A percentile compares a stretch with the other conserved stretches of the same genome.
phyloP scores from a whole-genome alignment of 208 protist genomes.

The Trypanosoma scelopori region DNA sequence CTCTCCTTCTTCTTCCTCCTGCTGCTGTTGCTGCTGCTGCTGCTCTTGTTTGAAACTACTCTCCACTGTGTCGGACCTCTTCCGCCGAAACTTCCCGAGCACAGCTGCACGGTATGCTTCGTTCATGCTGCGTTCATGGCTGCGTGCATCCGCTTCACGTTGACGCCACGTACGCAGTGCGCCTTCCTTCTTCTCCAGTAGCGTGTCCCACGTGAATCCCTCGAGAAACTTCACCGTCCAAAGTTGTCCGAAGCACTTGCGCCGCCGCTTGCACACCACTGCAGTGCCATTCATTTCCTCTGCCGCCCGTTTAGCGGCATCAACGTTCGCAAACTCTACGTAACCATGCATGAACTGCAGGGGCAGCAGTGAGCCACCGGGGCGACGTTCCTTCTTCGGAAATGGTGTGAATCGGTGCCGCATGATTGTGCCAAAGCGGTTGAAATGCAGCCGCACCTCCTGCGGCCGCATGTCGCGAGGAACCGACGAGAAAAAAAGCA shows the following conservation, averaged over 20 bases:
- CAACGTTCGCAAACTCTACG: slow-evolving; percentile 64
- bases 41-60: no score
- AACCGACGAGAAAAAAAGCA: slow-evolving; percentile 75
- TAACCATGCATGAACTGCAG: slow-evolving; percentile 79
- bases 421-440: slow-evolving; percentile 55
- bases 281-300: slow-evolving; percentile 66
- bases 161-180: slow-evolving; percentile 40
- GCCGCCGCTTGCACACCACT: slow-evolving; percentile 61
- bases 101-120: slow-evolving; percentile 63
- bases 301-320: slow-evolving; percentile 50
- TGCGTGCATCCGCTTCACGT: slow-evolving; percentile 49
- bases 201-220: slow-evolving; percentile 58
- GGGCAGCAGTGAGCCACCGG: slow-evolving; percentile 59
- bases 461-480: slow-evolving; percentile 75
- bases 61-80: no score
- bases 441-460: slow-evolving; percentile 76
- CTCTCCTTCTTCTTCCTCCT: no score
- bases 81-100: background rate
- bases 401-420: slow-evolving; percentile 76
- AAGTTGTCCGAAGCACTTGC: slow-evolving; percentile 71
- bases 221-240: slow-evolving; percentile 75
- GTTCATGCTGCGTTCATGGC: slow-evolving; percentile 32
- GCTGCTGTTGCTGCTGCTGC: no score
- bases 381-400: slow-evolving; percentile 72
- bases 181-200: slow-evolving; percentile 66